Evolutionary conservation across 2,329 filamentous ascomycete species (phyloP), one percentile per base, ranked within the genome.

Genomic region (Emmonsiellopsis sp.): DNA sequence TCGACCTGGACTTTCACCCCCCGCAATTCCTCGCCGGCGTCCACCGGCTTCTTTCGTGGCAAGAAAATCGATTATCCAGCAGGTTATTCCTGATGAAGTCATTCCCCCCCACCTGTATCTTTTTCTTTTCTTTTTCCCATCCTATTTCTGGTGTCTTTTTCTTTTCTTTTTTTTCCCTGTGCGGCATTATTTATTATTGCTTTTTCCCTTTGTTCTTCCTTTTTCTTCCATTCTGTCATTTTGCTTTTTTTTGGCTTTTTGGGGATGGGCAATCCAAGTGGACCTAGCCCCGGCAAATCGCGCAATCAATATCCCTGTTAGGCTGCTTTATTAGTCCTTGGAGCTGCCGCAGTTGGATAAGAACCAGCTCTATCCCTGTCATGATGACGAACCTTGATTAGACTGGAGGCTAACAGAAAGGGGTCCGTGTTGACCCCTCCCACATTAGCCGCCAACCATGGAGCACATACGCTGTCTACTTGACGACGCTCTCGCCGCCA

Each of bases 381-480:
- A 33, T 39, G 40, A 52, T 54, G 53, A 45, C 44, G 44, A 46
- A 49, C 51, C 37, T 36, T 50, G 32, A 31, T 37, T 55, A 31
- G 39, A 49, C 45, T 47, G 47, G 49, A 61, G 49, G 56, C 65
- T 68, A 65, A 68, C 62, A 44, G 46, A 54, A 52, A 56, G 42
- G 55, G 53, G 56, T 58, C 55, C 56, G 53, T 61, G 55, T 57
- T 56, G 49, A 44, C 49, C 48, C 40, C 54, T 46, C 52, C 49
- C 45, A 13, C 42, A 36, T 48, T 62, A 95, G 91, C 63, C 88
- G 88, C 65, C 92, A 96, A 68, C 86, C 83, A 48, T 97, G 91
- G 90, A 95, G 86, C 71, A 87, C 88, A 10, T 97, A 96, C 68
- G 89, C 92, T 49, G 83, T 96, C 56, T 88, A 96, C 72, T 77